Evolutionary conservation across 805 yeast species (phyloP).

Genomic region (Wickerhamiella brachini): DNA sequence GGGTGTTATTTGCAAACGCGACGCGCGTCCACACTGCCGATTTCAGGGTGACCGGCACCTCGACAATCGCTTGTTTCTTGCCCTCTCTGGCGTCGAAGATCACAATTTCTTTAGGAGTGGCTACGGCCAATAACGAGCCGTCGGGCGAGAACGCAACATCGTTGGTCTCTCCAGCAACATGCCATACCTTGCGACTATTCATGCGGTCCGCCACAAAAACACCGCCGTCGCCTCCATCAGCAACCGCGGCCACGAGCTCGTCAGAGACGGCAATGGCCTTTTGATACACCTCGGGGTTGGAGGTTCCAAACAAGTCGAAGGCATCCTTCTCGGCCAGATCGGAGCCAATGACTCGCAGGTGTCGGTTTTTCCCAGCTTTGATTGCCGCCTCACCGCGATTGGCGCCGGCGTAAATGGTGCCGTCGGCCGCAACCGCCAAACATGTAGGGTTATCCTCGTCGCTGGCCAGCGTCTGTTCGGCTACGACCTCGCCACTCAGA

Average conservation of each 20-base stretch:
- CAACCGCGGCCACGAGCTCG: constrained; percentile 6
- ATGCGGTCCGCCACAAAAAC: background rate
- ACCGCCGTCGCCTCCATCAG: constrained; percentile 1
- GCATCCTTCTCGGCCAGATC: constrained; percentile 3
- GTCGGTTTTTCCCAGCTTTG: constrained; percentile 50
- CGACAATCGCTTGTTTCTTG: background rate
- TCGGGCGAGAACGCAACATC: background rate
- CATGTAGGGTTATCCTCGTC: constrained; percentile 81
- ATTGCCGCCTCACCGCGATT: constrained; percentile 53
- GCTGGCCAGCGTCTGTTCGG: constrained; percentile 16
- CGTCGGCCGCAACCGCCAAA: constrained; percentile 38
- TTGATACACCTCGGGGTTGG: constrained; percentile 10
- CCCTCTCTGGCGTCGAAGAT: constrained; percentile 4
- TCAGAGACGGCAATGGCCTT: constrained; percentile 9
- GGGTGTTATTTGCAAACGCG: constrained; percentile 4
- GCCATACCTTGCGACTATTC: background rate
- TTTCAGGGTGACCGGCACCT: constrained; percentile 1
- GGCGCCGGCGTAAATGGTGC: constrained; percentile 52
- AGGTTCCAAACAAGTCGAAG: constrained; percentile 1
- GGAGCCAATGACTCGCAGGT: constrained; percentile 33
- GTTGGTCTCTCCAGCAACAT: background rate
- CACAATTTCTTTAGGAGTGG: background rate
- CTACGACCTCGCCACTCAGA: constrained; percentile 1
- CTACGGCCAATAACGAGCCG: constrained; percentile 4
- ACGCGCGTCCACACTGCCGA: constrained; percentile 10